These are phyloP conservation scores for Colletotrichum magnum DNA, from an alignment of 2,329 filamentous ascomycete genomes.

Conservation along the genomic window DNA sequence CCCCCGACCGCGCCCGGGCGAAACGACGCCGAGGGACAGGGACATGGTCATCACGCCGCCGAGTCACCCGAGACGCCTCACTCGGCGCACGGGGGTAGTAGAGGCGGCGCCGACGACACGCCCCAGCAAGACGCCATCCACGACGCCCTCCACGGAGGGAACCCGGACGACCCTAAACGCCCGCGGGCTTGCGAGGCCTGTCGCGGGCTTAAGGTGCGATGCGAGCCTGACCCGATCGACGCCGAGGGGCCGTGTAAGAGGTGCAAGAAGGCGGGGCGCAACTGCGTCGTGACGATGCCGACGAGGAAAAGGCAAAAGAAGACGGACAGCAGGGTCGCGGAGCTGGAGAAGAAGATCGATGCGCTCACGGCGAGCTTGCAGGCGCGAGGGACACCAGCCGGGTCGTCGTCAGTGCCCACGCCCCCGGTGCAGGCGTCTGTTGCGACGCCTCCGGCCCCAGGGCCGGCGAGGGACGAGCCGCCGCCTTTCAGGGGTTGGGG, in stretches of 20 bases:
- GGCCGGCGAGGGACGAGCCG: neutral
- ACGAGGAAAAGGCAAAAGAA: constrained; percentile 89
- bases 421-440: constrained; percentile 43
- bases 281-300: constrained; percentile 82
- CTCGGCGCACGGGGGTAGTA: constrained; percentile 24
- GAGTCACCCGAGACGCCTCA: constrained; percentile 32
- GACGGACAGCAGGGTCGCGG: constrained; percentile 88
- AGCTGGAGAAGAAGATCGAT: constrained; percentile 94
- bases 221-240: constrained; percentile 79
- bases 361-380: constrained; percentile 85
- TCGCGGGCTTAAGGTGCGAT: constrained; percentile 84
- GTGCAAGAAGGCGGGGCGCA: constrained; percentile 84
- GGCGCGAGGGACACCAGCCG: constrained; percentile 54
- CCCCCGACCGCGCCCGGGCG: constrained; percentile 16
- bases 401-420: constrained; percentile 37
- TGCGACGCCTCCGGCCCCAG: constrained; percentile 5
- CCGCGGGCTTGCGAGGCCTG: constrained; percentile 83
- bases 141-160: constrained; percentile 32
- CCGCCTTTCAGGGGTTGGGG: constrained; percentile 37
- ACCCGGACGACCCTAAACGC: constrained; percentile 70
- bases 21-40: constrained; percentile 16
- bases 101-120: constrained; percentile 23
- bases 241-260: constrained; percentile 77
- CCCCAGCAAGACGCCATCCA: constrained; percentile 26
- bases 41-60: constrained; percentile 20